Evolutionary conservation across 345 rosid genomes (phyloP).

Genomic region (Xanthoceras sorbifolium): DNA sequence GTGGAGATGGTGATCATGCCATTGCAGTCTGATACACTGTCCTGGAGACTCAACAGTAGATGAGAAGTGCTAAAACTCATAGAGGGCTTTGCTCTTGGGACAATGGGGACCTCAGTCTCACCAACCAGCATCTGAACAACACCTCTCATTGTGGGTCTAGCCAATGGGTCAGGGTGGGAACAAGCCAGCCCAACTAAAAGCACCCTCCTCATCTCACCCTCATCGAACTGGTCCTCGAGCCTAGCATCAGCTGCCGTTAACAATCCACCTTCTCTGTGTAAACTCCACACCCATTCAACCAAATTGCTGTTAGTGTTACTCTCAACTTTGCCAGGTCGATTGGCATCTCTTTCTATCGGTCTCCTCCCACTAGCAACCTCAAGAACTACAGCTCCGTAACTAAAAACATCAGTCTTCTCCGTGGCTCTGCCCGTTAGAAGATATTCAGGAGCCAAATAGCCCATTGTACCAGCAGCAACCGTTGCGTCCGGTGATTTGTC

Average conservation of each 20-base stretch:
- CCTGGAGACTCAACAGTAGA: conserved; percentile 74
- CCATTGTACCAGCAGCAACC: conserved; percentile 98
- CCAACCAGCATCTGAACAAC: conserved; percentile 93
- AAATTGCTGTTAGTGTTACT: conserved; percentile 48
- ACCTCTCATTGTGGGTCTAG: conserved; percentile 78
- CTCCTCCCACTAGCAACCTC: conserved; percentile 87
- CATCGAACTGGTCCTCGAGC: conserved; percentile 59
- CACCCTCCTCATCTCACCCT: conserved; percentile 64
- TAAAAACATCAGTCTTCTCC: conserved; percentile 88
- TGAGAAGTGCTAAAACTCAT: conserved; percentile 87
- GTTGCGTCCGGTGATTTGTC: conserved; percentile 94
- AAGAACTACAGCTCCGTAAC: conserved; percentile 89
- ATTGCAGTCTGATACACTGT: conserved; percentile 85
- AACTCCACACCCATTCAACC: conserved; percentile 97
- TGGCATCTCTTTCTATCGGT: conserved; percentile 71
- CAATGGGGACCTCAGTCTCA: conserved; percentile 78
- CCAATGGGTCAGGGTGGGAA: conserved; percentile 86
- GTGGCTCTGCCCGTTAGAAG: conserved; percentile 84
- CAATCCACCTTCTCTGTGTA: conserved; percentile 78
- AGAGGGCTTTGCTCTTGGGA: conserved; percentile 81
- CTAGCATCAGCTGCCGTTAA: conserved; percentile 68
- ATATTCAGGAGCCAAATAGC: conserved; percentile 96
- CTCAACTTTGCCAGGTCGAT: conserved; percentile 36
- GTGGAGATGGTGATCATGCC: conserved; percentile 55
- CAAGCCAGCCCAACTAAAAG: conserved; percentile 87